Evolutionary conservation across 768 basidiomycete species (phyloP).

Genomic region (Sporobolomyces roseus): DNA sequence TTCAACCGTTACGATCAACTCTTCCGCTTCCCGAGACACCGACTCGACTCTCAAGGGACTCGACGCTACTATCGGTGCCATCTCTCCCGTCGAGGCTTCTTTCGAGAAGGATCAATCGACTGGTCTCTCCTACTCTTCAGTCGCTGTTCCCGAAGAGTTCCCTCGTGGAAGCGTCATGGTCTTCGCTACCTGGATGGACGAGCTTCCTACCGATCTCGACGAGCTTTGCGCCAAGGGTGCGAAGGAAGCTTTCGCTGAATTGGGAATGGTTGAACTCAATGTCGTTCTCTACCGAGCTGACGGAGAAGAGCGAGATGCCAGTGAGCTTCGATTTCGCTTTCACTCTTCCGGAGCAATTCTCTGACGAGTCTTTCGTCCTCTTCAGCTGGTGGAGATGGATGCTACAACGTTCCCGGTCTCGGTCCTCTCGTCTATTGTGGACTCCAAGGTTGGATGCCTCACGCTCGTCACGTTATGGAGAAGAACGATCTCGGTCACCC

Average conservation of each 20-base stretch:
- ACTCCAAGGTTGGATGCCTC: constrained; percentile 95
- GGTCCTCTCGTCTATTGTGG: constrained; percentile 85
- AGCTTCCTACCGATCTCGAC: constrained; percentile 68
- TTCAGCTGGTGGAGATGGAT: constrained; percentile 65
- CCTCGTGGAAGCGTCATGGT: constrained; percentile 95
- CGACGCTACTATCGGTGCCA: constrained; percentile 26
- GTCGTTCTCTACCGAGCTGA: constrained; percentile 79
- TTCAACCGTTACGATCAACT: constrained; percentile 64
- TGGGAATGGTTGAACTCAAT: constrained; percentile 85
- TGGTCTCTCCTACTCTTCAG: constrained; percentile 65
- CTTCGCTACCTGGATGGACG: constrained; percentile 78
- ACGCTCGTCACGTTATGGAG: constrained; percentile 73
- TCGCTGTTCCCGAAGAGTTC: constrained; percentile 79
- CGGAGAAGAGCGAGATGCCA: constrained; percentile 82
- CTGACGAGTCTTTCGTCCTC: background rate
- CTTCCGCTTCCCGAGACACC: constrained; percentile 54
- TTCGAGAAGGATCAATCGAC: constrained; percentile 17
- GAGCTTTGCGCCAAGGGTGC: constrained; percentile 66
- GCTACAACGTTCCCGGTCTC: constrained; percentile 70
- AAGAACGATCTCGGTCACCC: constrained; percentile 92
- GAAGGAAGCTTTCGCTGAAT: constrained; percentile 64
- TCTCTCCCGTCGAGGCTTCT: constrained; percentile 4
- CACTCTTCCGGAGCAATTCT: background rate
- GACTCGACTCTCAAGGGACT: constrained; percentile 33
- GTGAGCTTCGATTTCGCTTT: constrained; percentile 39